Percentiles rank a stretch among this genome's conserved stretches.
These are phyloP conservation scores for Tulasnella calospora DNA, from an alignment of 768 basidiomycete genomes.

Conservation along the genomic window DNA sequence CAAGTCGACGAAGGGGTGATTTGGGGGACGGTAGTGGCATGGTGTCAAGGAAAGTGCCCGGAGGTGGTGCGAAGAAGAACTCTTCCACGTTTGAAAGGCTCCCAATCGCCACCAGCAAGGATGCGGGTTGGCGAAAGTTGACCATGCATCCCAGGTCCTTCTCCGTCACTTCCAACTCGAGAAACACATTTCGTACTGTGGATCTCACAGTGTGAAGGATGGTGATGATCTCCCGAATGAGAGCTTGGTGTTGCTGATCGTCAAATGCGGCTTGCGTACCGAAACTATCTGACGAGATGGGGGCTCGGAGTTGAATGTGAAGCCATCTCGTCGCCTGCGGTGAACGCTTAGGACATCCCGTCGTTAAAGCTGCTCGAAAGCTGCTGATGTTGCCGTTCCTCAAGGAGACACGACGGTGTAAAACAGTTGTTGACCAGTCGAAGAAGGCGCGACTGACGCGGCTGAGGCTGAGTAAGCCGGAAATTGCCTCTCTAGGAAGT, in stretches of 20 bases:
- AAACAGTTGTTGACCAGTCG: neutral
- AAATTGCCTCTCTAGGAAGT: neutral
- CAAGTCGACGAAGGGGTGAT: neutral
- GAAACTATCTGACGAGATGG: neutral
- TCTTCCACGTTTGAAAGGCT: constrained; percentile 2
- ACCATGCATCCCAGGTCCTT: constrained; percentile 8
- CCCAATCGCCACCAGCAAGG: neutral
- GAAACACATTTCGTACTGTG: neutral
- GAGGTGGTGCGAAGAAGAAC: constrained; percentile 9
- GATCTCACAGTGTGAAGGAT: neutral
- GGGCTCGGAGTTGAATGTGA: neutral
- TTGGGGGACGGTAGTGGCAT: neutral
- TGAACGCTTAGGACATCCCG: neutral
- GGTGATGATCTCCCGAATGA: neutral
- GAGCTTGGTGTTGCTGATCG: neutral
- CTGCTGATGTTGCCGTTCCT: neutral
- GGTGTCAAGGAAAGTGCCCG: neutral
- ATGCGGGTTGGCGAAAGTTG: constrained; percentile 1
- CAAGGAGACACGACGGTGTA: constrained; percentile 3
- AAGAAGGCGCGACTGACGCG: neutral
- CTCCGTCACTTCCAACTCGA: neutral
- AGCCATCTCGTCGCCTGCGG: neutral
- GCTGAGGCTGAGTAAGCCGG: neutral
- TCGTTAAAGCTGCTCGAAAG: neutral
- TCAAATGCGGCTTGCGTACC: neutral